These are phyloP conservation scores for Avena atlantica DNA, from an alignment of 176 grass and related monocot genomes.

Conservation along the genomic window DNA sequence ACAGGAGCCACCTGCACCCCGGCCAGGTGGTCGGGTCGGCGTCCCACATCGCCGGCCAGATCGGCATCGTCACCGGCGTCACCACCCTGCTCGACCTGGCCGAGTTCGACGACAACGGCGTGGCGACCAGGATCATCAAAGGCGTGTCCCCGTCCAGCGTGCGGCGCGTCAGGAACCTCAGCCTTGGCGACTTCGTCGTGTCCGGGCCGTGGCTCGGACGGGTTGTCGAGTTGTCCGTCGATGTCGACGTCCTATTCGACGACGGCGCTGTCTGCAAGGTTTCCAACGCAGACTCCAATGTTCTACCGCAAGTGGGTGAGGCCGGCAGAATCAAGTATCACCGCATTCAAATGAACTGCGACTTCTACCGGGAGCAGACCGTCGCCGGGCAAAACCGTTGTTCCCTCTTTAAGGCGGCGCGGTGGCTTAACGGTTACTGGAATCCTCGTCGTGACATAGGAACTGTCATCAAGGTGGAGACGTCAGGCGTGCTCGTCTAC, in stretches of 20 bases:
- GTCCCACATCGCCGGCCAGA: constrained; percentile 11
- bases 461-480: not conserved
- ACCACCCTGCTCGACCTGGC: not conserved
- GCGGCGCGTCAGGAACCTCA: not conserved
- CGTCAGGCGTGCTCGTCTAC: constrained; percentile 12
- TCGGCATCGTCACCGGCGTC: not conserved
- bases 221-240: not conserved
- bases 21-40: not conserved
- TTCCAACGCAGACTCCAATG: not conserved
- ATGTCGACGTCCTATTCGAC: constrained; percentile 15
- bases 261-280: constrained; percentile 15
- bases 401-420: not conserved
- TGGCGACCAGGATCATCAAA: not conserved
- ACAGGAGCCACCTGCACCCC: not conserved
- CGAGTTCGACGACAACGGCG: too few relatives aligned
- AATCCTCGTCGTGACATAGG: not conserved
- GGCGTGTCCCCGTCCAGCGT: not conserved
- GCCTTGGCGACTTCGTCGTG: constrained; percentile 13
- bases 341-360: not conserved
- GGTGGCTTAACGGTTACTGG: constrained; percentile 33
- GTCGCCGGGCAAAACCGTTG: not conserved
- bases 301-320: rapidly evolving
- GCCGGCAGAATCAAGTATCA: rapidly evolving
- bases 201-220: constrained; percentile 7
- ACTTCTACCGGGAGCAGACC: not conserved